Base-by-base conservation (phyloP, 352 stramenopile genomes). In the Lagenidium sp. region DNA sequence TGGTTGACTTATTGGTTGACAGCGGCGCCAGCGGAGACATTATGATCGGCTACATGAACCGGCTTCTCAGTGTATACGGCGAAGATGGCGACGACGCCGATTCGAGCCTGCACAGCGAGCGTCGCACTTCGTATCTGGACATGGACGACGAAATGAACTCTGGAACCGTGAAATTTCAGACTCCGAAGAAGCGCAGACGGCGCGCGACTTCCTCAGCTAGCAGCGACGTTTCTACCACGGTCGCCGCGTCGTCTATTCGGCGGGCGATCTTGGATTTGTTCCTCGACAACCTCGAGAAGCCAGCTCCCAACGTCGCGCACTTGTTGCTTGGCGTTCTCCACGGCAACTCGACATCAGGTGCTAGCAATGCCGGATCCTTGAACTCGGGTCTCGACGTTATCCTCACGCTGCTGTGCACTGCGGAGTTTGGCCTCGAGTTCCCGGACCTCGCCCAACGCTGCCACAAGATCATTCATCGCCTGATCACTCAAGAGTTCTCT, bases 31-130 rank as follows among this genome's bases (percentile, higher is more conserved):
- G 72, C 52, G 60, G 63, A 7, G 74, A 87, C 36, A 72, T 90
- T 22, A 80, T 84, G 51, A 55, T 76, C 24, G 74, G 78, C 1
- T 90, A 87, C 50, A 86, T 83, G 68, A 82, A 85, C 34, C 69
- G 74, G n/a, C 60, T 90, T 29, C 42, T 87, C 20, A 82, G 81
- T 34, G 58, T 78, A 4, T 83, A 82, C 50, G 71, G 82, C 20
- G 65, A 84, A 37, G 47, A 32, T 13, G 41, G 58, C 11, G 56
- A 56, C 20, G 55, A 70, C 15, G 30, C 22, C 4, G 39, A 55
- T 1, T n/a, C n/a, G n/a, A n/a, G n/a, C n/a, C n/a, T n/a, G n/a
- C n/a, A n/a, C n/a, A n/a, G n/a, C n/a, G 46, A 43, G 18, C 31
- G 26, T 28, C 5, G 23, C 6, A 24, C 25, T 15, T 25, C 29